Conservation (phyloP, 371 early-diverging fungal genomes). For the Mucor racemosus region DNA sequence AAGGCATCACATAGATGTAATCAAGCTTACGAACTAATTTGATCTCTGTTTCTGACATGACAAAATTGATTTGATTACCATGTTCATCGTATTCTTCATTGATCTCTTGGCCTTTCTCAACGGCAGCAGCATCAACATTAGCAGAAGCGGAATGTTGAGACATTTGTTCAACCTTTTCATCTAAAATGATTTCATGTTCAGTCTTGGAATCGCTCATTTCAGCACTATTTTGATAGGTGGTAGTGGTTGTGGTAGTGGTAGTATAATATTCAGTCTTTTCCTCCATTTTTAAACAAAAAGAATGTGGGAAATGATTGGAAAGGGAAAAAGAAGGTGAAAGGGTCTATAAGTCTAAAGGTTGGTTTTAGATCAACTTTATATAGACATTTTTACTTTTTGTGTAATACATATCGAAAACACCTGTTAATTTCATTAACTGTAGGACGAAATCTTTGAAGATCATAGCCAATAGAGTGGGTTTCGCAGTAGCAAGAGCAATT, state of each 20-base stretch:
- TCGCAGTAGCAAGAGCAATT: constrained; percentile 1
- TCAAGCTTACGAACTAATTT: constrained; percentile 22
- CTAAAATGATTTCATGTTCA: constrained; percentile 9
- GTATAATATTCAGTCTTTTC: constrained; percentile 29
- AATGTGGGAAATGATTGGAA: constrained; percentile 5
- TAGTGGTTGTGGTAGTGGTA: constrained; percentile 12
- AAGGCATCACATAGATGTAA: constrained; percentile 32
- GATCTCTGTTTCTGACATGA: constrained; percentile 19
- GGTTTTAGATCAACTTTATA: constrained; percentile 1
- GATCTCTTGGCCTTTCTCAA: neutral
- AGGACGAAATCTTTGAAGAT: neutral
- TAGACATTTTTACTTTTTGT: neutral
- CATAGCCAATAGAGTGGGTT: neutral
- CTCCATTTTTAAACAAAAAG: constrained; percentile 24
- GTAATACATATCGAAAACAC: neutral
- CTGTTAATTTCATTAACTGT: neutral
- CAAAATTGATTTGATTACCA: constrained; percentile 30
- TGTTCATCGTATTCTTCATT: constrained; percentile 24
- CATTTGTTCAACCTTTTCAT: constrained; percentile 13
- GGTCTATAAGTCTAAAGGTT: neutral
- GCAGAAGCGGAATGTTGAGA: neutral
- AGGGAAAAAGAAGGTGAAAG: neutral
- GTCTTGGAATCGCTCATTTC: neutral
- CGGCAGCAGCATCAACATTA: neutral
- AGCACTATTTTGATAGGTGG: neutral